Conservation (phyloP, 163 green algal genomes). For the Scenedesmus sp. region DNA sequence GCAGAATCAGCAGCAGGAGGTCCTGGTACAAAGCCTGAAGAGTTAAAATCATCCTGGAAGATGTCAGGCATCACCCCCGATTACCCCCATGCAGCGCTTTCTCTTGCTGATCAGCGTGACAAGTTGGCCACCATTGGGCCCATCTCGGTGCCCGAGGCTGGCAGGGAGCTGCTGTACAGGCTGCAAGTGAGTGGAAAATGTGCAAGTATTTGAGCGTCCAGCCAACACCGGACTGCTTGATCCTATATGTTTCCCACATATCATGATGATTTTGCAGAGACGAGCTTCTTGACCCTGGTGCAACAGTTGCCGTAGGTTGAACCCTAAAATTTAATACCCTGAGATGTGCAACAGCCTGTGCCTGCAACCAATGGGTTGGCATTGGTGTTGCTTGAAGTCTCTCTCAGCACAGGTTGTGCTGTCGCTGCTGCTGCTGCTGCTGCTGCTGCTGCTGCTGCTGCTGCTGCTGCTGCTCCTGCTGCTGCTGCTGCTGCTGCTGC, state of each 20-base stretch:
- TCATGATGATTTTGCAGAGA: too few species aligned
- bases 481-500: slow-evolving; percentile 6
- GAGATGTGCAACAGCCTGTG: too few species aligned
- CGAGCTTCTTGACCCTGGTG: too few species aligned
- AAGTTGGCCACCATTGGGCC: background rate
- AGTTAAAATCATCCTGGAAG: background rate
- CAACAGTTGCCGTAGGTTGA: too few species aligned
- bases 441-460: too few species aligned
- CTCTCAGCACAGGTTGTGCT: background rate
- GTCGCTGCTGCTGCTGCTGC: background rate
- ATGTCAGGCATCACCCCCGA: background rate
- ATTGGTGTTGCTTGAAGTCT: too few species aligned
- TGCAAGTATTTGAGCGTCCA: background rate
- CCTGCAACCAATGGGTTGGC: too few species aligned
- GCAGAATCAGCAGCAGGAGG: background rate
- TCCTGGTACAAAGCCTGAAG: background rate
- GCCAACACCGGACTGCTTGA: background rate
- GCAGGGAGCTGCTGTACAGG: slow-evolving; percentile 19
- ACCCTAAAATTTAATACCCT: too few species aligned
- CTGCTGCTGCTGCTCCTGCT: too few species aligned
- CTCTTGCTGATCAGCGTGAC: background rate
- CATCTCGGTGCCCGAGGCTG: background rate
- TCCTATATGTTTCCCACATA: too few species aligned
- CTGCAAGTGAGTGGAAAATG: background rate
- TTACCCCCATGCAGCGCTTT: background rate